phyloP scores from a whole-genome alignment of 495 filamentous ascomycete species.

The Choiromyces venosus region DNA sequence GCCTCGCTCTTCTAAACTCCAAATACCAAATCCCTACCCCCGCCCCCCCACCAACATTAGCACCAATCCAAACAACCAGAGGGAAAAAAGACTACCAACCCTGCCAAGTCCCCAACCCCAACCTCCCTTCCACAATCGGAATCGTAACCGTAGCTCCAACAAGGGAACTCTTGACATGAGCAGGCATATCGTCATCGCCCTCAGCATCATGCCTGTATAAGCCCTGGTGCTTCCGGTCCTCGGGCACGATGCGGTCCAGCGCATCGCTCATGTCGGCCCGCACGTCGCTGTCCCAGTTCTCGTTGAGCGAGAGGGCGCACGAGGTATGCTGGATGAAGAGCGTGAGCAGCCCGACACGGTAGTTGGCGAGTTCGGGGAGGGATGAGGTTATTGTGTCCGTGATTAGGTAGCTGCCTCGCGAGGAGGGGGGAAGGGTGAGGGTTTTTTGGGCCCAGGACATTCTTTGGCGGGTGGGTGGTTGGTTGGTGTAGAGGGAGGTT shows the following conservation, averaged over 20 bases:
- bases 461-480: conserved; percentile 17
- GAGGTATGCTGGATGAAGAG: conserved; percentile 42
- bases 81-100: conserved; percentile 14
- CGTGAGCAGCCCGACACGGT: conserved; percentile 81
- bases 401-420: conserved; percentile 84
- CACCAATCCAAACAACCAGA: background rate
- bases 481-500: conserved; percentile 33
- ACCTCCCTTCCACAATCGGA: conserved; percentile 76
- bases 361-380: conserved; percentile 68
- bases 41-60: conserved; percentile 12
- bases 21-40: conserved; percentile 80
- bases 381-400: conserved; percentile 63
- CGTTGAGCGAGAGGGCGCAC: conserved; percentile 50
- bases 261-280: conserved; percentile 87
- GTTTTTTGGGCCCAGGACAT: conserved; percentile 73
- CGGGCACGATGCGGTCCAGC: conserved; percentile 78
- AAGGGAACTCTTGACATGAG: conserved; percentile 85
- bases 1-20: conserved; percentile 74
- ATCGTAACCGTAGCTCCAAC: conserved; percentile 84
- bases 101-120: conserved; percentile 66
- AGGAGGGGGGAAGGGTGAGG: conserved; percentile 63
- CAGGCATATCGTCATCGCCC: conserved; percentile 88
- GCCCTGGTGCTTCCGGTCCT: conserved; percentile 59
- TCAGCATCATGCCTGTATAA: conserved; percentile 87
- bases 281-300: conserved; percentile 86